These are phyloP conservation scores for Xylaria multiplex DNA, from an alignment of 2,329 filamentous ascomycete species.

Conservation along the genomic window DNA sequence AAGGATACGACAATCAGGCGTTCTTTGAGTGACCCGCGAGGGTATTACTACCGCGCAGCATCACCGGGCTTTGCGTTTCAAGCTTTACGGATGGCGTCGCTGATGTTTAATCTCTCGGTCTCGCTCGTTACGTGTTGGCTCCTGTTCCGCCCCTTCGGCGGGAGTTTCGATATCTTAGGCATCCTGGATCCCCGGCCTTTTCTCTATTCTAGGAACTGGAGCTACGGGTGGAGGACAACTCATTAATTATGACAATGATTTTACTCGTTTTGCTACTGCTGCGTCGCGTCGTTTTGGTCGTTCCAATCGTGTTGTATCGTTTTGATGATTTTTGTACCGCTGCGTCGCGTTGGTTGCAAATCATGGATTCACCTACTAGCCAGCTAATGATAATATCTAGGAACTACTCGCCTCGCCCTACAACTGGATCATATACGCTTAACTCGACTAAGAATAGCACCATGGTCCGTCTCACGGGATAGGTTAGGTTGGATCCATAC, in stretches of 20 bases:
- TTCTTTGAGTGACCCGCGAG: slow-evolving; percentile 25
- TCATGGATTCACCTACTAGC: too few relatives aligned
- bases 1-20: slow-evolving; percentile 32
- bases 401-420: too few relatives aligned
- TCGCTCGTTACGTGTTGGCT: slow-evolving; percentile 1
- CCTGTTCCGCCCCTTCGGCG: slow-evolving; percentile 7
- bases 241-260: slow-evolving; percentile 20
- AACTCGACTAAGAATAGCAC: too few relatives aligned
- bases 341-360: not conserved
- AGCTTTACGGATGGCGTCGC: slow-evolving; percentile 24
- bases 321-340: not conserved
- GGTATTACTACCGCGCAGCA: slow-evolving; percentile 19
- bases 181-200: not conserved
- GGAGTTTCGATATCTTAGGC: slow-evolving; percentile 9
- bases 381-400: too few relatives aligned
- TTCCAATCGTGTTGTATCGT: not conserved
- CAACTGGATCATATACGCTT: too few relatives aligned
- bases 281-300: not conserved
- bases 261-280: not conserved
- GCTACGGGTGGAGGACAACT: not conserved
- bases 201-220: slow-evolving; percentile 5
- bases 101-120: not conserved
- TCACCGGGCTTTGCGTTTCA: slow-evolving; percentile 14
- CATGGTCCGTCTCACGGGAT: too few relatives aligned
- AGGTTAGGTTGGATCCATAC: too few relatives aligned